Evolutionary conservation across 257 asterid species (phyloP), one percentile per base, ranked within the genome.

Genomic region (Eucommia ulmoides): DNA sequence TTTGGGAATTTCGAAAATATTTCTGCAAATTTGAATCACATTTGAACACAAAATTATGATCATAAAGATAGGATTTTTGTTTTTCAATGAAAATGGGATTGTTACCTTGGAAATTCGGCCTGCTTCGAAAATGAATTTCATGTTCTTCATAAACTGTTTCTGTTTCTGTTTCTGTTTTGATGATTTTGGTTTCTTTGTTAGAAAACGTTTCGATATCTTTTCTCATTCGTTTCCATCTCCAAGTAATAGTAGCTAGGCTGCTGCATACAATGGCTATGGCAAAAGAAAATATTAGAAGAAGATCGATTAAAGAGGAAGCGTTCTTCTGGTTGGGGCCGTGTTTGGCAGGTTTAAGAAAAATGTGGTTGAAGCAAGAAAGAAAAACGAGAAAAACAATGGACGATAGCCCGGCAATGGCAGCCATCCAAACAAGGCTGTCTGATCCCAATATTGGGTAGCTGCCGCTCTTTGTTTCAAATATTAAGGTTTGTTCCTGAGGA

Each of bases 81-180:
- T 15, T 3, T 8, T 9, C 15, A 8, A 45, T 41, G 26, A 41
- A 9, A 50, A 18, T 41, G 60, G 51, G 41, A 41, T 45, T 42
- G 41, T 23, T 69, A 88, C 97, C 95, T 81, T 61, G 70, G 66
- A 84, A 77, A 24, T 81, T 70, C 23, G 97, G 97, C 65, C 95
- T 79, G 61, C 65, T 73, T 63, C 92, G 92, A 26, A 75, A 88
- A 64, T 71, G 82, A 62, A 88, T 67, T 64, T 72, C 72, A 47
- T 81, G 88, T 24, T 68, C 75, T 19, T 65, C 80, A 16, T 65
- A 60, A 29, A 62, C 73, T 55, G 51, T 49, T 24, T 65, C 63
- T 20, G 56, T 72, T 62, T 66, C 87, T 19, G 29, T 4, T n/a
- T 60, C 45, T 20, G 54, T 62, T 42, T 63, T 84, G 56, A 33